Evolutionary conservation across 78 protist genomes (phyloP).

Genomic region (Polysphondylium violaceum): DNA sequence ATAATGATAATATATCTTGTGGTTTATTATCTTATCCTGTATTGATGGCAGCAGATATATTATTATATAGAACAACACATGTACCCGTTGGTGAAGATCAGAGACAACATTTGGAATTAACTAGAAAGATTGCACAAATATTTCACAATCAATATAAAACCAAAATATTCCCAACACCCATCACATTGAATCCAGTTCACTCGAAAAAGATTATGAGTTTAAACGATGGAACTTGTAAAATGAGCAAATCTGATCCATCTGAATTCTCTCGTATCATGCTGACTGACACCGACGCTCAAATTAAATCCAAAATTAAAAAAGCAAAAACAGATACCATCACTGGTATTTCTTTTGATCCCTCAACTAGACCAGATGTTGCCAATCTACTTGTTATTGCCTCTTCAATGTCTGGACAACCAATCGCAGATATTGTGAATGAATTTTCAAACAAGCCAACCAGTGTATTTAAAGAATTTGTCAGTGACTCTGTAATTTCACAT

Average conservation of each 20-base stretch:
- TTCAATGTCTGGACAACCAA: neutral
- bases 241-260: conserved; percentile 85
- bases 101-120: conserved; percentile 89
- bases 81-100: conserved; percentile 96
- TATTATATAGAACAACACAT: conserved; percentile 85
- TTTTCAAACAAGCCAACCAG: conserved; percentile 18
- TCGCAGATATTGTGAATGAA: conserved; percentile 5
- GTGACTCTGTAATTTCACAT: conserved; percentile 19
- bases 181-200: conserved; percentile 3
- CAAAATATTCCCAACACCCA: conserved; percentile 60
- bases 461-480: conserved; percentile 20
- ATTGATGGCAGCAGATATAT: conserved; percentile 92
- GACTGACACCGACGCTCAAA: conserved; percentile 62
- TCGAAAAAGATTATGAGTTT: conserved; percentile 82
- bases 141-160: conserved; percentile 69
- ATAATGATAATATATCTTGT: neutral
- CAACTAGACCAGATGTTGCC: conserved; percentile 64
- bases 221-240: conserved; percentile 82
- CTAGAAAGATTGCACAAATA: conserved; percentile 79
- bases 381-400: conserved; percentile 76
- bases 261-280: conserved; percentile 76
- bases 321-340: conserved; percentile 85
- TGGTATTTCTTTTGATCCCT: conserved; percentile 69
- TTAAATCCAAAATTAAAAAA: conserved; percentile 62
- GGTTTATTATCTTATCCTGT: conserved; percentile 91